Conservation (phyloP, 164 flowering plant genomes). For the Protea cynaroides region DNA sequence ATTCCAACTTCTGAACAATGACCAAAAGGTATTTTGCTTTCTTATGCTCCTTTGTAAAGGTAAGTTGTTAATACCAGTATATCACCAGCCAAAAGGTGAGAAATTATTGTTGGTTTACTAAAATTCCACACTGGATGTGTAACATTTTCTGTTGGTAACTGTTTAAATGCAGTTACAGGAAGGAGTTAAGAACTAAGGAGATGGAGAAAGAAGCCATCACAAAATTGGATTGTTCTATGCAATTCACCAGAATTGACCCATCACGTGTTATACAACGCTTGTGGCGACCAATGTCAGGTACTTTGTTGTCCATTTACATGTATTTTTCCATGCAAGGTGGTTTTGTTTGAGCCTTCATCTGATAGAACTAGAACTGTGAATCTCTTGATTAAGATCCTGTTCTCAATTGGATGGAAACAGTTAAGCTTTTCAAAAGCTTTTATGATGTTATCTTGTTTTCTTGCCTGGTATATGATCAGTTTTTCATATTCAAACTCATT, state of each 20-base stretch:
- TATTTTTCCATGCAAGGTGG: neutral
- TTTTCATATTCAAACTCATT: constrained; percentile 2
- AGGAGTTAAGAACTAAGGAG: constrained; percentile 45
- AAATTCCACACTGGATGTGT: neutral
- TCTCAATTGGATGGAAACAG: no score
- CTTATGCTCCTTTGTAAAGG: no score
- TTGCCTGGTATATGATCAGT: constrained; percentile 38
- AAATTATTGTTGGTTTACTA: neutral
- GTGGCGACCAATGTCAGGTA: constrained; percentile 88
- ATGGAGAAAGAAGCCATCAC: constrained; percentile 14
- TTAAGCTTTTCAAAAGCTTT: neutral
- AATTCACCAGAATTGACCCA: constrained; percentile 38
- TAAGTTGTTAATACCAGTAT: no score
- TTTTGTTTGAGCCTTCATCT: neutral
- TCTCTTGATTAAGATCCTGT: neutral
- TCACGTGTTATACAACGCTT: constrained; percentile 59
- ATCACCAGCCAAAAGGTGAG: neutral
- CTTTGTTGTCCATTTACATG: constrained; percentile 6
- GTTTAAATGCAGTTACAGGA: constrained; percentile 24
- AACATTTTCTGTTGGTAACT: neutral
- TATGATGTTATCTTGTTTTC: neutral
- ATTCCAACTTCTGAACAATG: no score
- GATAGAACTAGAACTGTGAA: neutral
- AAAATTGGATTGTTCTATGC: constrained; percentile 20
- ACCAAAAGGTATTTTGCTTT: no score